Evolutionary conservation across 495 filamentous ascomycete genomes (phyloP).

Genomic region (Penicillium herquei): DNA sequence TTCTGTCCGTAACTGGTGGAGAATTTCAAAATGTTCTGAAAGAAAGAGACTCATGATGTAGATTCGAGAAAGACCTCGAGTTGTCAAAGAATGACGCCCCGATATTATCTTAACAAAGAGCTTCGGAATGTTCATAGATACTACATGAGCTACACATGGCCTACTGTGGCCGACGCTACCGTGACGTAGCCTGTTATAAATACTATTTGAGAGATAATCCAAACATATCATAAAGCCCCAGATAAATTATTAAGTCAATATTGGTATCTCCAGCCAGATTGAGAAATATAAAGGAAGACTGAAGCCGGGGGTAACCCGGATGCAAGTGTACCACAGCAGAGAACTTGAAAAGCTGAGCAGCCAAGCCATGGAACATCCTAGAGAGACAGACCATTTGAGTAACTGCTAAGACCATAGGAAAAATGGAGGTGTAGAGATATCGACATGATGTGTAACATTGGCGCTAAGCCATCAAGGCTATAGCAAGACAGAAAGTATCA

Average conservation of each 20-base stretch:
- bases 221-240: no score
- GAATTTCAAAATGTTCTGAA: no score
- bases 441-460: conserved; percentile 12
- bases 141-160: no score
- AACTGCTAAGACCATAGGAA: neutral
- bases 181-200: no score
- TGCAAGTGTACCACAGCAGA: conserved; percentile 6
- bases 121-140: no score
- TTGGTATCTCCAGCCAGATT: conserved; percentile 17
- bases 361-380: neutral
- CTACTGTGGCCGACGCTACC: no score
- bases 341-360: neutral
- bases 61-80: no score
- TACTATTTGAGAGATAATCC: neutral
- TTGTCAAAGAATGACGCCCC: no score
- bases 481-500: conserved; percentile 10
- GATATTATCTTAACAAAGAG: no score
- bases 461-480: conserved; percentile 18
- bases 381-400: no score
- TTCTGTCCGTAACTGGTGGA: no score
- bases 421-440: conserved; percentile 12
- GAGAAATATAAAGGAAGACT: conserved; percentile 7
- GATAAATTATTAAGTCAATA: conserved; percentile 5
- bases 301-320: conserved; percentile 13
- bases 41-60: no score